Evolutionary conservation across 2,329 filamentous ascomycete genomes (phyloP).

Genomic region (Colletotrichum liaoningense): DNA sequence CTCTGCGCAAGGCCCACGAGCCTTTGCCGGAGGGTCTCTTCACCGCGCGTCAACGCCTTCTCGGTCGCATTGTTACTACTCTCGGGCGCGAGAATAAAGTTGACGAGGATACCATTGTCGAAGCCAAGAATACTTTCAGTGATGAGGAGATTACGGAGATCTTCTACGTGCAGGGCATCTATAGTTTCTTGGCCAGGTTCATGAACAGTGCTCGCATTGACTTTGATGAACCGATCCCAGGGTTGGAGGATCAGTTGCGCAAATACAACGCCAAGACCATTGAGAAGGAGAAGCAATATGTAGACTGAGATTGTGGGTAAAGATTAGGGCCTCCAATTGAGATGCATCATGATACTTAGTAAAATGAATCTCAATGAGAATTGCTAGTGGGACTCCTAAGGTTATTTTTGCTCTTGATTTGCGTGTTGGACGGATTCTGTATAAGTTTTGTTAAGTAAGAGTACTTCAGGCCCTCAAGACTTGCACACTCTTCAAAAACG

Average conservation of each 20-base stretch:
- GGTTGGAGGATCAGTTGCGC: conserved; percentile 26
- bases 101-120: conserved; percentile 27
- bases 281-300: conserved; percentile 10
- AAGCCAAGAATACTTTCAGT: conserved; percentile 32
- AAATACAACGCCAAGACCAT: conserved; percentile 25
- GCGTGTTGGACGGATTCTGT: no score
- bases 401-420: no score
- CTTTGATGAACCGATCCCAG: conserved; percentile 28
- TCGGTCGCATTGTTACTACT: conserved; percentile 32
- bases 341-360: neutral
- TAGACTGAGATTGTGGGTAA: neutral
- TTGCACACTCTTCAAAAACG: no score
- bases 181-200: conserved; percentile 36
- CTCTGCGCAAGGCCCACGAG: conserved; percentile 20
- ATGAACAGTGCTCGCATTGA: conserved; percentile 37
- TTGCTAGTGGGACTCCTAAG: no score
- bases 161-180: conserved; percentile 37
- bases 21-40: conserved; percentile 13
- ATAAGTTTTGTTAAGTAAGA: no score
- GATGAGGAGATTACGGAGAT: conserved; percentile 38
- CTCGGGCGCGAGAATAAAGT: conserved; percentile 32
- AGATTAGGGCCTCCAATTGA: neutral
- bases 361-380: neutral
- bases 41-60: conserved; percentile 34
- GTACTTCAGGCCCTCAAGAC: no score